Evolutionary conservation across 805 yeast genomes (phyloP).

Genomic region (Hanseniaspora thailandica): DNA sequence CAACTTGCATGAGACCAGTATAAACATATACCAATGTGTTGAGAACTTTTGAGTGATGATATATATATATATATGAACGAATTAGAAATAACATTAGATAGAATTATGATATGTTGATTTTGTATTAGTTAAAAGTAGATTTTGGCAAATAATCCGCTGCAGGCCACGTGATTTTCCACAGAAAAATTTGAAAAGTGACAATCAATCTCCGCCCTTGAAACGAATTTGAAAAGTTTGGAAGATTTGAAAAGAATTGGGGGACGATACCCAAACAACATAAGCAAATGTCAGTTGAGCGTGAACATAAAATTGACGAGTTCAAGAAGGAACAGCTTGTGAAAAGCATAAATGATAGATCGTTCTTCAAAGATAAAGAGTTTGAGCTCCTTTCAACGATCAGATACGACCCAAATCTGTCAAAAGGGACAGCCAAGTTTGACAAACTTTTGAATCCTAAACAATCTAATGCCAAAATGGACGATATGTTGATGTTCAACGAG

Average conservation of each 20-base stretch:
- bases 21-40: slow-evolving; percentile 49
- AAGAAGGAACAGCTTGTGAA: neutral
- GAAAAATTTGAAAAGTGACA: too few relatives aligned
- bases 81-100: too few relatives aligned
- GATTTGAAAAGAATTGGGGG: too few relatives aligned
- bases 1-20: slow-evolving; percentile 63
- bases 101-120: too few relatives aligned
- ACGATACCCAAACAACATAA: too few relatives aligned
- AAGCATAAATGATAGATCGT: neutral
- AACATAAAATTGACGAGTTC: neutral
- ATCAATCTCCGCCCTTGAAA: too few relatives aligned
- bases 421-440: neutral
- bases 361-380: slow-evolving; percentile 29
- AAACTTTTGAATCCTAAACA: slow-evolving; percentile 10
- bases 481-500: neutral
- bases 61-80: neutral
- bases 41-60: slow-evolving; percentile 20
- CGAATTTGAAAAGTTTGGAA: too few relatives aligned
- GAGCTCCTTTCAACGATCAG: slow-evolving; percentile 60
- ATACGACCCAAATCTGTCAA: slow-evolving; percentile 50
- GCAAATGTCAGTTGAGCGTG: too few relatives aligned
- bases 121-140: too few relatives aligned
- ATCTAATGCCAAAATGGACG: neutral
- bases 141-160: too few relatives aligned
- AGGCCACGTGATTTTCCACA: too few relatives aligned